These are phyloP conservation scores for Umbelopsis sp. DNA, from an alignment of 192 early-diverging fungal species.

Conservation along the genomic window DNA sequence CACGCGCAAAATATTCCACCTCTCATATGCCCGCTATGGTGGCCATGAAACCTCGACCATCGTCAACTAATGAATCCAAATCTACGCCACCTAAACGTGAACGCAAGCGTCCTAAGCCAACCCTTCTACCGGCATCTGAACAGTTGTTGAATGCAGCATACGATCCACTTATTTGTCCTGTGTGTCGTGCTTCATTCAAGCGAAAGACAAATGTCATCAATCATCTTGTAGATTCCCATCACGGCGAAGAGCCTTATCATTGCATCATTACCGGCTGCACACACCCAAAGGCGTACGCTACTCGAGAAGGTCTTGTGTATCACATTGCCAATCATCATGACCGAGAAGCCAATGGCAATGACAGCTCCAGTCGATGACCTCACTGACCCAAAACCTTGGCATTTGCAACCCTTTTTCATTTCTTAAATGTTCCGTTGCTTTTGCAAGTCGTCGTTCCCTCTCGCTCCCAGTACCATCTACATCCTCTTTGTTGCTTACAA, in stretches of 20 bases:
- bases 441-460: not conserved
- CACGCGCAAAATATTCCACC: not conserved
- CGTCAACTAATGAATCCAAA: not conserved
- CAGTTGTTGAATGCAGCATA: slow-evolving; percentile 22
- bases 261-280: slow-evolving; percentile 28
- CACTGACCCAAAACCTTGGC: not conserved
- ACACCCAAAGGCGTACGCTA: slow-evolving; percentile 34
- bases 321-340: slow-evolving; percentile 37
- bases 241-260: slow-evolving; percentile 30
- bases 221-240: slow-evolving; percentile 30
- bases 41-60: not conserved
- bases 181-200: slow-evolving; percentile 27
- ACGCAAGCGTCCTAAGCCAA: slow-evolving; percentile 11
- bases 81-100: not conserved
- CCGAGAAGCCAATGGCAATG: slow-evolving; percentile 10
- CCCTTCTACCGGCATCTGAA: slow-evolving; percentile 6
- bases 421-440: no score
- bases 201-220: slow-evolving; percentile 36
- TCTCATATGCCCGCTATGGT: no score
- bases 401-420: not conserved
- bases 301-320: slow-evolving; percentile 39
- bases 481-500: not conserved
- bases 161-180: slow-evolving; percentile 33
- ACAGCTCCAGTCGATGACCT: slow-evolving; percentile 5
- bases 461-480: not conserved